A percentile compares a stretch with the other conserved stretches of the same genome.
phyloP scores from a whole-genome alignment of 2,329 filamentous ascomycete genomes.

The Neofusicoccum sp. region DNA sequence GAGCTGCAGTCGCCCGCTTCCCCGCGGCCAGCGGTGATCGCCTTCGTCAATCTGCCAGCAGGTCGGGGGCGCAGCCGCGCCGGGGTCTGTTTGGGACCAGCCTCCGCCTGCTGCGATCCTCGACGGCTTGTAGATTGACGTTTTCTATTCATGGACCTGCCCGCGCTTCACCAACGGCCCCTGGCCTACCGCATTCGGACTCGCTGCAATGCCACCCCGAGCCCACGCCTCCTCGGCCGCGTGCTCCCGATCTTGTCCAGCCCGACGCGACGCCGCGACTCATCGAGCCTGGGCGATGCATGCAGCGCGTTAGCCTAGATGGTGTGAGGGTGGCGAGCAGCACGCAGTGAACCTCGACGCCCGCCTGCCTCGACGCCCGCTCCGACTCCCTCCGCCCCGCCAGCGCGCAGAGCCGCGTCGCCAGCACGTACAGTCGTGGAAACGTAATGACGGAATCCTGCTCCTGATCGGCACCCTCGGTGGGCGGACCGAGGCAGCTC shows the following conservation, averaged over 20 bases:
- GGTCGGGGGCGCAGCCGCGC: background rate
- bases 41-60: conserved; percentile 11
- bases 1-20: background rate
- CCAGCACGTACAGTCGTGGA: background rate
- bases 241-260: background rate
- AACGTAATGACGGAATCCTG: background rate
- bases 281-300: background rate
- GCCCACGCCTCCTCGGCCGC: background rate
- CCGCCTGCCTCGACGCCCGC: background rate
- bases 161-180: background rate
- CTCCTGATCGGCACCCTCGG: background rate
- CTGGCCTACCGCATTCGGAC: background rate
- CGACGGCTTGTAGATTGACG: background rate
- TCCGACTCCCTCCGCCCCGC: conserved; percentile 2
- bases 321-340: background rate
- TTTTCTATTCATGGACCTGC: background rate
- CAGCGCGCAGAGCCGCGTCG: conserved; percentile 6
- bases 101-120: background rate
- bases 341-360: background rate
- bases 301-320: background rate
- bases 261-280: background rate
- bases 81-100: background rate
- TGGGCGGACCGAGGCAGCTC: background rate
- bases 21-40: background rate
- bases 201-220: background rate